These are phyloP conservation scores for Lentithecium fluviatile DNA, from an alignment of 495 filamentous ascomycete species.

Conservation along the genomic window DNA sequence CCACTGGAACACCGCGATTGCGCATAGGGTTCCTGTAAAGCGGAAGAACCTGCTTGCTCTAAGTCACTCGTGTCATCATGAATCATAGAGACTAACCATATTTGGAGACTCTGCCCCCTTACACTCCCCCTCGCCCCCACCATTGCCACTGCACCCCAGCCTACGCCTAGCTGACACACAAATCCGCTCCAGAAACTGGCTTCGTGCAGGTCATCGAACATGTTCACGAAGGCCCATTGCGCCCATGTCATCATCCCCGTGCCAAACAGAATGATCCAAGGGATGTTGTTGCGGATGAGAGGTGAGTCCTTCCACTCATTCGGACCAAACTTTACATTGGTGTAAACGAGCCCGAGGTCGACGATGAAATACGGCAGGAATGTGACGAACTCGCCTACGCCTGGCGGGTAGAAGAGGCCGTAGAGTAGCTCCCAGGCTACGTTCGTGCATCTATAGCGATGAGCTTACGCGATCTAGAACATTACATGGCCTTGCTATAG, in stretches of 20 bases:
- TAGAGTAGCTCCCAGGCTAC: constrained; percentile 17
- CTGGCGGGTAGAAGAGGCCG: constrained; percentile 15
- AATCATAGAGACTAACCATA: not conserved
- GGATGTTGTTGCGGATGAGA: constrained; percentile 3
- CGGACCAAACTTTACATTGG: constrained; percentile 9
- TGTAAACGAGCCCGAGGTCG: constrained; percentile 14
- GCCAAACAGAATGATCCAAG: constrained; percentile 5
- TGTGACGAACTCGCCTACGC: constrained; percentile 16
- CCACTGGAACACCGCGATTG: constrained; percentile 16
- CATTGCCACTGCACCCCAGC: constrained; percentile 6
- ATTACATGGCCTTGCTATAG: no score
- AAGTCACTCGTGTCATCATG: not conserved
- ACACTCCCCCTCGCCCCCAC: constrained; percentile 7
- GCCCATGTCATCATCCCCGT: not conserved
- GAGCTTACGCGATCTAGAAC: not conserved
- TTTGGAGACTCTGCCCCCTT: constrained; percentile 2
- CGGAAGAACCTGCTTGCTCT: constrained; percentile 3
- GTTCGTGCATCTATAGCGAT: not conserved
- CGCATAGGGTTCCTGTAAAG: constrained; percentile 12
- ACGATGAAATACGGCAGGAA: constrained; percentile 18
- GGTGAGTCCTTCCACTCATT: constrained; percentile 12
- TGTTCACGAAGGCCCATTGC: constrained; percentile 8
- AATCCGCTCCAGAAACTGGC: constrained; percentile 18
- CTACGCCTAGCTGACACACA: constrained; percentile 9
- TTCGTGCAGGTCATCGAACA: constrained; percentile 8